These are phyloP conservation scores for Suhomyces ambrosiae DNA, from an alignment of 1,139 yeast genomes.

Conservation along the genomic window DNA sequence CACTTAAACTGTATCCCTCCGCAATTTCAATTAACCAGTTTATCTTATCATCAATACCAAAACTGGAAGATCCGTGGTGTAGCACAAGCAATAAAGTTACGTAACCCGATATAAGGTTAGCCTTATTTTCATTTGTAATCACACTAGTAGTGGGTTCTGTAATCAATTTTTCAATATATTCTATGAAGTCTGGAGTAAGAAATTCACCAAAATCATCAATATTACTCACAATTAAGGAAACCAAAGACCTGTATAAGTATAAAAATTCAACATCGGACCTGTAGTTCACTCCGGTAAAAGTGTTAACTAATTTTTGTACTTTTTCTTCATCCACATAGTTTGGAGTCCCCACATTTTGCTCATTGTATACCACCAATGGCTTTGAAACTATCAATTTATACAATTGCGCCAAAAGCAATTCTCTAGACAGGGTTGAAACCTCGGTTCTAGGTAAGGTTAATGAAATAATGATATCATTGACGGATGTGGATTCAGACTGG, in stretches of 20 bases:
- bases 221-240: slow-evolving; percentile 49
- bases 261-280: slow-evolving; percentile 48
- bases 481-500: slow-evolving; percentile 39
- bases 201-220: slow-evolving; percentile 55
- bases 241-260: slow-evolving; percentile 43
- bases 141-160: slow-evolving; percentile 34
- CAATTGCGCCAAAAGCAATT: slow-evolving; percentile 52
- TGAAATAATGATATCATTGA: slow-evolving; percentile 44
- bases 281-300: slow-evolving; percentile 36
- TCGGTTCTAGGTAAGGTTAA: slow-evolving; percentile 44
- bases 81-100: slow-evolving; percentile 46
- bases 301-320: slow-evolving; percentile 36
- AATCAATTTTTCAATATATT: slow-evolving; percentile 33
- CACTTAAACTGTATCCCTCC: slow-evolving; percentile 45
- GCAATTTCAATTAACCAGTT: slow-evolving; percentile 48
- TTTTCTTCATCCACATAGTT: slow-evolving; percentile 40
- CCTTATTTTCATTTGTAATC: slow-evolving; percentile 42
- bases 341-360: slow-evolving; percentile 35
- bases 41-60: slow-evolving; percentile 50
- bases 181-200: slow-evolving; percentile 43
- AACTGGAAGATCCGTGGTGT: slow-evolving; percentile 52
- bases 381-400: slow-evolving; percentile 49
- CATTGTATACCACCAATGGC: slow-evolving; percentile 43
- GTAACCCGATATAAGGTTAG: slow-evolving; percentile 48
- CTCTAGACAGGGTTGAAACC: slow-evolving; percentile 53